A percentile compares a stretch with the other conserved stretches of the same genome.
These are phyloP conservation scores for Lecanicillium sp. DNA, from an alignment of 2,329 filamentous ascomycete species.

Conservation along the genomic window DNA sequence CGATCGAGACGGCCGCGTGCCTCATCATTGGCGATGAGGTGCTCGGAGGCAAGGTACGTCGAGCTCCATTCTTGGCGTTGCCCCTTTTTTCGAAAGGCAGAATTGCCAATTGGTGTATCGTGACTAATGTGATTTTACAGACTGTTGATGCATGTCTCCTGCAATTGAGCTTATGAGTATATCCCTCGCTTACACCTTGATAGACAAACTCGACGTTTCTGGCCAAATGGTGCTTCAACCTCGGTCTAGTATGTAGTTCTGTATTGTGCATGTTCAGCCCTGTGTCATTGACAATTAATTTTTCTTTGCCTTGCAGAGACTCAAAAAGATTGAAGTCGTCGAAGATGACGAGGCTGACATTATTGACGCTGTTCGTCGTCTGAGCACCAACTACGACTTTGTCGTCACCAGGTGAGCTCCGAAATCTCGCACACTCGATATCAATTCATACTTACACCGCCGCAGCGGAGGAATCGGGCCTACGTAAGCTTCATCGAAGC, in stretches of 20 bases:
- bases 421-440: background rate
- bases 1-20: slow-evolving; percentile 84
- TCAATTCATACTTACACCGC: slow-evolving; percentile 6
- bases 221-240: slow-evolving; percentile 48
- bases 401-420: slow-evolving; percentile 68
- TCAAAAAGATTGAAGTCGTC: slow-evolving; percentile 89
- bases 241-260: slow-evolving; percentile 11
- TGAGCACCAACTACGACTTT: slow-evolving; percentile 88
- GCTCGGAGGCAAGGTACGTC: slow-evolving; percentile 72
- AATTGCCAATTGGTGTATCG: slow-evolving; percentile 17
- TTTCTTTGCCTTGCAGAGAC: slow-evolving; percentile 36
- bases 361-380: slow-evolving; percentile 75
- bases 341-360: slow-evolving; percentile 90
- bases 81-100: background rate
- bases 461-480: slow-evolving; percentile 89
- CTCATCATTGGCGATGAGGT: slow-evolving; percentile 98
- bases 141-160: slow-evolving; percentile 34
- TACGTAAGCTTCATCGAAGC: slow-evolving; percentile 54
- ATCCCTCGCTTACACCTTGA: slow-evolving; percentile 17
- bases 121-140: too few species aligned
- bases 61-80: slow-evolving; percentile 31
- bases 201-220: slow-evolving; percentile 60
- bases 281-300: background rate
- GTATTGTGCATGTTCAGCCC: background rate
- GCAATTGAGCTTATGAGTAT: slow-evolving; percentile 1